phyloP scores from a whole-genome alignment of 768 basidiomycete species.

The Russula brevipes region DNA sequence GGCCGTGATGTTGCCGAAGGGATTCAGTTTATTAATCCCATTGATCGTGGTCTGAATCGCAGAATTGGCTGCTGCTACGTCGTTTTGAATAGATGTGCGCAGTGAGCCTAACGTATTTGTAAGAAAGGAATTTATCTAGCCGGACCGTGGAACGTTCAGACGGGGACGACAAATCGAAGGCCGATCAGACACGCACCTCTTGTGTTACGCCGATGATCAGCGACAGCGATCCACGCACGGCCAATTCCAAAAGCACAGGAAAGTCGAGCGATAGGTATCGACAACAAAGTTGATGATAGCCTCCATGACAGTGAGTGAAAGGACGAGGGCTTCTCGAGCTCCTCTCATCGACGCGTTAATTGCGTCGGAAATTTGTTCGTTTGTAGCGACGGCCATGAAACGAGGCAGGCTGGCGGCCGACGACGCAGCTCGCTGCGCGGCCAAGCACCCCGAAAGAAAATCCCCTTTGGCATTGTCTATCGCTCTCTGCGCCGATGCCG shows the following conservation, averaged over 20 bases:
- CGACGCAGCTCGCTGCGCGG: constrained; percentile 78
- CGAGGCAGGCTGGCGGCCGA: constrained; percentile 81
- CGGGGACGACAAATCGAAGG: not conserved
- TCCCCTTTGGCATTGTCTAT: constrained; percentile 66
- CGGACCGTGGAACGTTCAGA: not conserved
- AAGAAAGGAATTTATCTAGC: constrained; percentile 68
- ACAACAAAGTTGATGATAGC: constrained; percentile 87
- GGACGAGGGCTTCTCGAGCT: constrained; percentile 65
- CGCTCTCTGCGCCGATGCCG: constrained; percentile 60
- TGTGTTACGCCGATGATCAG: constrained; percentile 79
- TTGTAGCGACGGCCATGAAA: constrained; percentile 81
- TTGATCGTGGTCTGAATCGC: constrained; percentile 59
- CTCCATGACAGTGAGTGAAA: constrained; percentile 80
- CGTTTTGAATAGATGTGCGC: constrained; percentile 66
- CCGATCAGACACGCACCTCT: constrained; percentile 53
- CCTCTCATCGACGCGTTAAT: constrained; percentile 76
- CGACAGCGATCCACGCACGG: constrained; percentile 73
- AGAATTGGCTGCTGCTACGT: constrained; percentile 62
- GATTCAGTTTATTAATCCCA: constrained; percentile 71
- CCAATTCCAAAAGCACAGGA: constrained; percentile 92
- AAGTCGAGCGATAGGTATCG: constrained; percentile 86
- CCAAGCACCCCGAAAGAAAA: constrained; percentile 78
- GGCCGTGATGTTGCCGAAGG: constrained; percentile 59
- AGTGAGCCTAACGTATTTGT: constrained; percentile 52
- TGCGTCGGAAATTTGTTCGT: constrained; percentile 69